Percentiles rank a stretch among this genome's conserved stretches.
Evolutionary conservation across 352 stramenopile genomes (phyloP).

Genomic region (Phytophthora niederhauseri): DNA sequence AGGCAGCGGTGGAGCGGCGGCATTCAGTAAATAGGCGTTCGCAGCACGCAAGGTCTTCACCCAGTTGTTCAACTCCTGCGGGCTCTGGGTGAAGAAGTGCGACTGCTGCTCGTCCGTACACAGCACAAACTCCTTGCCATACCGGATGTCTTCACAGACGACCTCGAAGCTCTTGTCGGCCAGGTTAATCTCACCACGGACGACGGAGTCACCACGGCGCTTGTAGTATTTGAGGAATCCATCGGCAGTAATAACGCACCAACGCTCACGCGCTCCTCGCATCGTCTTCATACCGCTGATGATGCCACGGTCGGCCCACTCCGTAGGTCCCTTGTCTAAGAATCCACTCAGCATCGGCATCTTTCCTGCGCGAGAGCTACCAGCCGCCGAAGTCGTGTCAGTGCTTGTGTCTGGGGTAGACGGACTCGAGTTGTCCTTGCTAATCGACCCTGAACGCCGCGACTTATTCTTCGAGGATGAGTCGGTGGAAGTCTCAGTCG

Average conservation of each 20-base stretch:
- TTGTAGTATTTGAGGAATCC: constrained; percentile 90
- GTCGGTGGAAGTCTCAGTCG: constrained; percentile 17
- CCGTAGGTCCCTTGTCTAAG: constrained; percentile 87
- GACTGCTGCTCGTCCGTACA: constrained; percentile 86
- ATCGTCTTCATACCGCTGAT: constrained; percentile 89
- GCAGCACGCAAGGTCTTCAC: constrained; percentile 79
- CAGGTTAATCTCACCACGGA: constrained; percentile 84
- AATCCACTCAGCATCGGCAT: constrained; percentile 81
- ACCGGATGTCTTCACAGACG: constrained; percentile 75
- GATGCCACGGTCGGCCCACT: constrained; percentile 79
- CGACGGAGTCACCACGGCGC: constrained; percentile 79
- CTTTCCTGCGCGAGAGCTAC: constrained; percentile 38
- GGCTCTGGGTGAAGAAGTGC: constrained; percentile 83
- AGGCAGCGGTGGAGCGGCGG: constrained; percentile 34
- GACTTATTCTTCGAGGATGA: constrained; percentile 34
- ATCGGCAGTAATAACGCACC: constrained; percentile 79
- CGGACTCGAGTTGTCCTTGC: constrained; percentile 41
- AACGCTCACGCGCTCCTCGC: constrained; percentile 82
- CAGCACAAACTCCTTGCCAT: constrained; percentile 81
- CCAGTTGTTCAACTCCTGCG: constrained; percentile 77
- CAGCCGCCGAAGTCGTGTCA: constrained; percentile 22
- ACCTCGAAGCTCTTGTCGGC: constrained; percentile 82
- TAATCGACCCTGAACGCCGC: constrained; percentile 32
- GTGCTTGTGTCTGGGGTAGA: constrained; percentile 25
- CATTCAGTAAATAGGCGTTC: constrained; percentile 65